These are phyloP conservation scores for Colletotrichum eleusines DNA, from an alignment of 2,329 filamentous ascomycete species.

Conservation along the genomic window DNA sequence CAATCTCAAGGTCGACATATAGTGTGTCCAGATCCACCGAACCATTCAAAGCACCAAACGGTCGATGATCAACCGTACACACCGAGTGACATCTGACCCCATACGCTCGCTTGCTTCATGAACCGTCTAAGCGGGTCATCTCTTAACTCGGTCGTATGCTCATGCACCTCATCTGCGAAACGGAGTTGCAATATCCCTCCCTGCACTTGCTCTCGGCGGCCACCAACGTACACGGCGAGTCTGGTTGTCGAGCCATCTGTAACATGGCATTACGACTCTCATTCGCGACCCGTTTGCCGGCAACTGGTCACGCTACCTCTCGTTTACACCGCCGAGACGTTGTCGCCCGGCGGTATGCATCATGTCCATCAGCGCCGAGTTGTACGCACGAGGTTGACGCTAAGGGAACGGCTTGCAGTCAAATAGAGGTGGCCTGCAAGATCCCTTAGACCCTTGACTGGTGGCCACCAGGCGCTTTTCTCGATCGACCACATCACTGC, in stretches of 20 bases:
- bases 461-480: conserved; percentile 1
- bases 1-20: not conserved
- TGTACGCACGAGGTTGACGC: not conserved
- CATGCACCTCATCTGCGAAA: not conserved
- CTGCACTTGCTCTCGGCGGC: conserved; percentile 21
- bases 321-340: conserved; percentile 11
- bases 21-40: conserved; percentile 13
- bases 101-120: not conserved
- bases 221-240: conserved; percentile 9
- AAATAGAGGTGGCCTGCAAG: conserved; percentile 13
- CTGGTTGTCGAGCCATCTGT: conserved; percentile 3
- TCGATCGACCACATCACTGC: conserved; percentile 14
- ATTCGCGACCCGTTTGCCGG: conserved; percentile 19
- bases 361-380: conserved; percentile 25
- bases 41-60: conserved; percentile 4
- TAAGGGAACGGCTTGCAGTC: conserved; percentile 10
- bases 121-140: conserved; percentile 25
- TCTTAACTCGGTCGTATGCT: conserved; percentile 22
- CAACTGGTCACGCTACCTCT: conserved; percentile 21
- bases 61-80: conserved; percentile 10
- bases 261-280: conserved; percentile 7
- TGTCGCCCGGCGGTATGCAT: conserved; percentile 21
- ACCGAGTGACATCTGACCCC: conserved; percentile 15
- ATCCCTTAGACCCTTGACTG: conserved; percentile 10
- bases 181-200: conserved; percentile 13